Conservation (phyloP, 257 asterid genomes). For the Solanum tarijense region DNA sequence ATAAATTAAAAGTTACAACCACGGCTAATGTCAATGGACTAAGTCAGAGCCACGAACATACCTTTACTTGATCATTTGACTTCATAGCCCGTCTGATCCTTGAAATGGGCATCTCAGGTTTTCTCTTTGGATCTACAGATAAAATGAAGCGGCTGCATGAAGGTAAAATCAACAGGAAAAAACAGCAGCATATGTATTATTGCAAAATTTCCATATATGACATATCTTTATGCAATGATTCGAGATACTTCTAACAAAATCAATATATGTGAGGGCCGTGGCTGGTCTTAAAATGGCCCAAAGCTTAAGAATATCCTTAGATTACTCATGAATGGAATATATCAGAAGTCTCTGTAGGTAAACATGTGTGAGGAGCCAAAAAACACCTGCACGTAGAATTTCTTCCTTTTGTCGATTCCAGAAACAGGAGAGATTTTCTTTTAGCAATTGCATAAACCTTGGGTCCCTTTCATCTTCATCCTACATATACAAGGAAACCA, state of each 20-base stretch:
- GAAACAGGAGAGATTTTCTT: conserved; percentile 12
- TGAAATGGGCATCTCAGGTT: conserved; percentile 20
- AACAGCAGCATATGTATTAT: background rate
- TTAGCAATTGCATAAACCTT: conserved; percentile 4
- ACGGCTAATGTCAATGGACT: background rate
- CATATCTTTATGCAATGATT: background rate
- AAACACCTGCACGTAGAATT: conserved; percentile 7
- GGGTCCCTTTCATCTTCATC: background rate
- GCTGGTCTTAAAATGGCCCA: background rate
- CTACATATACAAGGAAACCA: background rate
- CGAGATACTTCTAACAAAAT: background rate
- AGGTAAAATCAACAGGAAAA: background rate
- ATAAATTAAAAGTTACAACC: background rate
- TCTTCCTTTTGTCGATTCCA: conserved; percentile 20
- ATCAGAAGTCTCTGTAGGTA: background rate
- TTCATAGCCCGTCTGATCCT: conserved; percentile 31
- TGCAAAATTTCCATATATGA: background rate
- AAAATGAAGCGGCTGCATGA: background rate
- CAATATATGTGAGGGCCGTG: background rate
- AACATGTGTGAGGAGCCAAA: background rate
- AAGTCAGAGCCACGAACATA: background rate
- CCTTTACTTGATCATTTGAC: conserved; percentile 28
- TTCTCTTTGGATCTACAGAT: conserved; percentile 14
- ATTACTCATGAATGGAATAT: background rate
- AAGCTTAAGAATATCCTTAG: background rate